These are phyloP conservation scores for Alternaria postmessia DNA, from an alignment of 2,329 filamentous ascomycete genomes.

Conservation along the genomic window DNA sequence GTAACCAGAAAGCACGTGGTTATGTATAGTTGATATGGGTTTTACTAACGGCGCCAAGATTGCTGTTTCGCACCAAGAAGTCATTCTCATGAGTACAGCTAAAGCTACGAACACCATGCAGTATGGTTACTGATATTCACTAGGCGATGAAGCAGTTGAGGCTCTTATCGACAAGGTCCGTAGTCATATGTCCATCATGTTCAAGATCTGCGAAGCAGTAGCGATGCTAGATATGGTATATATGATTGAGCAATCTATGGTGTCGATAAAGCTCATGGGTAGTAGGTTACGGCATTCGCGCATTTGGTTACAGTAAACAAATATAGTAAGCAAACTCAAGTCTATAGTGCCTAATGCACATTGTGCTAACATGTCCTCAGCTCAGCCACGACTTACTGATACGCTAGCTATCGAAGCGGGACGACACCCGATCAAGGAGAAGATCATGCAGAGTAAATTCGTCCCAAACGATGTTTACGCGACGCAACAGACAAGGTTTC, in stretches of 20 bases:
- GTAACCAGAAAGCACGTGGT: constrained; percentile 62
- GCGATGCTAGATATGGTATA: constrained; percentile 84
- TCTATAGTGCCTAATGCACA: not conserved
- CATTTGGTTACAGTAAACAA: constrained; percentile 73
- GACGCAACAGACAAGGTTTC: constrained; percentile 80
- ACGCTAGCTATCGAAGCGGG: constrained; percentile 76
- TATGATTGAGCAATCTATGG: not conserved
- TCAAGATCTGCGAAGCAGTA: constrained; percentile 85
- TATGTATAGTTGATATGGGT: not conserved
- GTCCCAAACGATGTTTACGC: constrained; percentile 92
- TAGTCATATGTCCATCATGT: constrained; percentile 74
- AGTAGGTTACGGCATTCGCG: constrained; percentile 44
- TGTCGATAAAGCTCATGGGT: constrained; percentile 9
- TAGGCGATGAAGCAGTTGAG: constrained; percentile 73
- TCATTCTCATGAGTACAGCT: constrained; percentile 73
- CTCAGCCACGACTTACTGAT: constrained; percentile 72
- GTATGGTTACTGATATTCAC: constrained; percentile 4
- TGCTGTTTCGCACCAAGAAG: constrained; percentile 81
- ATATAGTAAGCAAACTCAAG: constrained; percentile 54
- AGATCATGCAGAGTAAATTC: constrained; percentile 72
- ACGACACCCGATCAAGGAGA: constrained; percentile 81
- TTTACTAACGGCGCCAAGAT: constrained; percentile 61
- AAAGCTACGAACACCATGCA: not conserved
- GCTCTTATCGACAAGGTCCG: constrained; percentile 76
- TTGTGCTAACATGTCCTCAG: constrained; percentile 35